Evolutionary conservation across 2,329 filamentous ascomycete species (phyloP).

Genomic region (Beauveria pseudobassiana): DNA sequence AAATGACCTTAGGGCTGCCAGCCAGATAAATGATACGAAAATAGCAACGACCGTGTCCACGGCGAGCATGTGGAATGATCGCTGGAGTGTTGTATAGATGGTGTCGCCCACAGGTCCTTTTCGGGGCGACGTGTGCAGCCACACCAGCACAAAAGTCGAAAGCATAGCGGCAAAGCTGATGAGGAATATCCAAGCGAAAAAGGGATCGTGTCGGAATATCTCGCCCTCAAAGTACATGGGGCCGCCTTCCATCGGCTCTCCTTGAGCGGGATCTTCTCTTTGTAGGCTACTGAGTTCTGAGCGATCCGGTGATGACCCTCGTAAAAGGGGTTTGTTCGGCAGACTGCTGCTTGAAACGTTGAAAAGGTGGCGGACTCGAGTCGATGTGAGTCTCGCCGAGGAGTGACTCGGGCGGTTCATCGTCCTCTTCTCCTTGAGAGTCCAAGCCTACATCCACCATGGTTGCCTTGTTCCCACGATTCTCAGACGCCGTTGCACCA

Average conservation of each 20-base stretch:
- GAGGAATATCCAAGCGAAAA: constrained; percentile 86
- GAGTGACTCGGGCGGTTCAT: constrained; percentile 51
- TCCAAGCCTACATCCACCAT: constrained; percentile 87
- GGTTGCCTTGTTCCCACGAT: constrained; percentile 42
- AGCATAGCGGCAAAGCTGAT: constrained; percentile 79
- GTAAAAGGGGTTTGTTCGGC: constrained; percentile 32
- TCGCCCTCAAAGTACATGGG: constrained; percentile 55
- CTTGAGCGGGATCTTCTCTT: constrained; percentile 31
- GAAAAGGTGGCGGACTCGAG: constrained; percentile 53
- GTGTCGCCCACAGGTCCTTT: constrained; percentile 80
- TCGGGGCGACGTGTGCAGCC: constrained; percentile 72
- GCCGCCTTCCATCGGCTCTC: constrained; percentile 29
- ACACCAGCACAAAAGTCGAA: constrained; percentile 82
- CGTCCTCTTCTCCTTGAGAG: constrained; percentile 49
- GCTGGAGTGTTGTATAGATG: constrained; percentile 81
- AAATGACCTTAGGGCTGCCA: constrained; percentile 80
- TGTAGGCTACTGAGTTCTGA: constrained; percentile 36
- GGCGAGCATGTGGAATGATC: constrained; percentile 81
- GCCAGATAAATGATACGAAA: constrained; percentile 82
- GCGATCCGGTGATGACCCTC: constrained; percentile 36
- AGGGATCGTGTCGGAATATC: constrained; percentile 75
- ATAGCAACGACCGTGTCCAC: constrained; percentile 89
- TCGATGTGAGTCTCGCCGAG: constrained; percentile 45
- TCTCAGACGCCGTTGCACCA: constrained; percentile 18
- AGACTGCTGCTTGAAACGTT: constrained; percentile 41